Conservation (phyloP, 2,329 filamentous ascomycete species). For the Microsporum canis region DNA sequence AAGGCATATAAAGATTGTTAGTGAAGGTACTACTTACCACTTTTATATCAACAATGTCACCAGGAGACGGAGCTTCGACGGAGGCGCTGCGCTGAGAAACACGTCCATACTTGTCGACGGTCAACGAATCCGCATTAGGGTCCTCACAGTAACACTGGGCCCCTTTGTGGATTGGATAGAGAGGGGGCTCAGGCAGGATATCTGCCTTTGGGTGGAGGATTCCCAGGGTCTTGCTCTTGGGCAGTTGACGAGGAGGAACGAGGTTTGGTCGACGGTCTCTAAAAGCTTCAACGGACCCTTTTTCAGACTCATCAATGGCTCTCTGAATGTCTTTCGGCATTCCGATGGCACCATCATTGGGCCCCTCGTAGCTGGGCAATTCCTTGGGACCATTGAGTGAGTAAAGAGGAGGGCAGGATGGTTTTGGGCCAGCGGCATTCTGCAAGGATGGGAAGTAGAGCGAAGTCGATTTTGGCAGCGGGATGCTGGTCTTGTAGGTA, state of each 20-base stretch:
- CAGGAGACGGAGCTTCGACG: neutral
- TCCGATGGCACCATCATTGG: neutral
- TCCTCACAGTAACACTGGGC: neutral
- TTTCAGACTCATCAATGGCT: neutral
- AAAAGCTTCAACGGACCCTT: neutral
- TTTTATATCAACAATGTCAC: neutral
- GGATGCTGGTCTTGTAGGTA: neutral
- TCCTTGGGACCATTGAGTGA: neutral
- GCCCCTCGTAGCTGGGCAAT: neutral
- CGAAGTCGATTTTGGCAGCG: constrained; percentile 1
- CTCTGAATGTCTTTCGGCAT: neutral
- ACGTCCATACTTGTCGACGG: neutral
- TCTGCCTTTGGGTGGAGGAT: neutral
- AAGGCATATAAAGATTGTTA: neutral
- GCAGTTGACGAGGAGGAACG: neutral
- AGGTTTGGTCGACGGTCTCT: neutral
- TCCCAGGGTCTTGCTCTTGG: constrained; percentile 1
- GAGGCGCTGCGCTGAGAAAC: neutral
- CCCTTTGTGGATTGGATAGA: neutral
- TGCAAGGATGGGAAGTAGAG: neutral
- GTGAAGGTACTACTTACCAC: neutral
- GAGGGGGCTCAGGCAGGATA: neutral
- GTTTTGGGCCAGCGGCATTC: neutral
- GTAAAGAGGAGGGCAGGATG: neutral
- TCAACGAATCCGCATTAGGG: neutral